These are phyloP conservation scores for Solanum medicagineum DNA, from an alignment of 257 asterid species.

Conservation along the genomic window DNA sequence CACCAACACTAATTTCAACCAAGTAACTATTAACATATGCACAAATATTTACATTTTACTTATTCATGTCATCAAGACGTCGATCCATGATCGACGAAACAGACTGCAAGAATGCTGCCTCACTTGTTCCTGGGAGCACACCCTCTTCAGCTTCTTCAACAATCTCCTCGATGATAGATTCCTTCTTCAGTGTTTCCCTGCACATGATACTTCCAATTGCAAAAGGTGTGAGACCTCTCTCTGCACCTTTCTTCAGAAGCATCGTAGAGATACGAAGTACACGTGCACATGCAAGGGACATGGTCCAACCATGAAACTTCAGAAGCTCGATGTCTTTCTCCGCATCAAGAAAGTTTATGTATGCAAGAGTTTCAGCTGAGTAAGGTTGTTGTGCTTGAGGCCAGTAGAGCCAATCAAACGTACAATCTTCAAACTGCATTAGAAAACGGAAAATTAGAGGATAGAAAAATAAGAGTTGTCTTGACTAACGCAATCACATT, in stretches of 20 bases:
- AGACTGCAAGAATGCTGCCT: constrained; percentile 41
- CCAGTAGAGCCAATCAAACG: constrained; percentile 82
- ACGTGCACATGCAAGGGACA: constrained; percentile 37
- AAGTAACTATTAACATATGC: no score
- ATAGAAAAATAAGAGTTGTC: background rate
- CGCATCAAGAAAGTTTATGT: constrained; percentile 49
- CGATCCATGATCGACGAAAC: constrained; percentile 43
- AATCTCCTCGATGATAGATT: constrained; percentile 46
- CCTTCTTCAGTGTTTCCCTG: constrained; percentile 31
- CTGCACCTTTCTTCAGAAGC: constrained; percentile 67
- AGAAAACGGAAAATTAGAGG: background rate
- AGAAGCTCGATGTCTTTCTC: constrained; percentile 57
- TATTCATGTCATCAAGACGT: constrained; percentile 19
- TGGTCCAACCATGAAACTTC: constrained; percentile 51
- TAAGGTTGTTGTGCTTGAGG: constrained; percentile 58
- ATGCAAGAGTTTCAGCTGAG: constrained; percentile 33
- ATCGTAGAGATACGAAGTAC: constrained; percentile 51
- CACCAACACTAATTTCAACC: background rate
- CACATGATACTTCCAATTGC: constrained; percentile 61
- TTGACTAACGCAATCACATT: background rate
- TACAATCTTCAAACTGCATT: constrained; percentile 63
- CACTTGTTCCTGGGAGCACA: constrained; percentile 42
- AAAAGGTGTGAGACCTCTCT: constrained; percentile 51
- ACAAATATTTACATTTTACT: background rate
- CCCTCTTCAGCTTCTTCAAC: constrained; percentile 42